Evolutionary conservation across 495 filamentous ascomycete genomes (phyloP), one percentile per base, ranked within the genome.

Genomic region (Clohesyomyces aquaticus): DNA sequence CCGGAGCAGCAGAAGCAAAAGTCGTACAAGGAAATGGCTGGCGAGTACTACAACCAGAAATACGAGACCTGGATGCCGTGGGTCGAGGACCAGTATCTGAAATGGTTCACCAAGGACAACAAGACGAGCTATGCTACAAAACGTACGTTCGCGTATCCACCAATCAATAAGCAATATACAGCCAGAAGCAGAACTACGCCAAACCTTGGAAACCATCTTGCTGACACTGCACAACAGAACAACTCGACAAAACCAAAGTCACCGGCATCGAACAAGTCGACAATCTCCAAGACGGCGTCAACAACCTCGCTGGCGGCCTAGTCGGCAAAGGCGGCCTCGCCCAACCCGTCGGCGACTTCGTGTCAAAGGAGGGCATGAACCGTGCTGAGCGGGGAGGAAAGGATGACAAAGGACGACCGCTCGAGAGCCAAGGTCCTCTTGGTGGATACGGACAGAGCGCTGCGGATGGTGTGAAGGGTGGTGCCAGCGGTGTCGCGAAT

Each of bases 41-140:
- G 79, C 61, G 72, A 84, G 48, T 78, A 75, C 12, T 88, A 87
- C 77, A 82, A 85, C 72, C 72, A 81, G 11, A 83, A 88, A 68
- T 89, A 90, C 71, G 84, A 89, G 66, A 80, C 77, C 53, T 90
- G 87, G 88, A 82, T 88, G 74, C 87, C 88, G 4, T 91, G 87
- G 86, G 78, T 89, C 35, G 88, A 91, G 51, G 88, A 90, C 73
- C 73, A 82, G 55, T 89, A 88, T 69, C 79, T 91, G 18, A 78
- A 76, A 35, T 89, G 83, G 77, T 89, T 90, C 65, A 86, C 83
- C 66, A 86, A 83, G 59, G 87, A 91, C 66, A 91, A 90, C 75
- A 88, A 89, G 74, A 79, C 85, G 0, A 85, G 82, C 64, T 89
- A 88, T 67, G 77, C 78, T 0, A 79, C 85, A 0, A 86, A 82